Base-by-base conservation (phyloP, 1,139 yeast genomes). In the Trichomonascaceae sp. region DNA sequence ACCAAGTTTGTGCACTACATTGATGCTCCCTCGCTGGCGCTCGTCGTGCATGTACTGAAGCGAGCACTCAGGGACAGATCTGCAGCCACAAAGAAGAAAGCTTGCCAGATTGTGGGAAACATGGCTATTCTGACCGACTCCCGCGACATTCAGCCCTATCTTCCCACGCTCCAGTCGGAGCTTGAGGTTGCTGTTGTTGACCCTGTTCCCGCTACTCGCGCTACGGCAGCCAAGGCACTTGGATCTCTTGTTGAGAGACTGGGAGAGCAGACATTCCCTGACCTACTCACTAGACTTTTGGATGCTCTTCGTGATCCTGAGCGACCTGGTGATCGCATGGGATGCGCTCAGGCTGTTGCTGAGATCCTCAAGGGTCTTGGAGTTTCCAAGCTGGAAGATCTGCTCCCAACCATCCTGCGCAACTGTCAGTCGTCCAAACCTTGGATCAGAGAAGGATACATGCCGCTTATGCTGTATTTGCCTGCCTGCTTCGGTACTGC, bases 31-130 rank as follows among this genome's bases (percentile, higher is more conserved):
- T 87, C 97, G 1, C 67, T 92, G 51, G 98, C 99, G 1, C 68
- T 92, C 48, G 84, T 89, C 37, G 82, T 87, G 43, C 96, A 87
- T 52, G 96, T 92, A 34, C 76, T 89, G 35, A 92, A 84, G 53
- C 74, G 98, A 57, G 99, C 97, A 61, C 76, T 92, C 81, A 75
- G 72, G 39, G 97, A 87, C 45, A 68, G 98, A 49, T 79, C 94
- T 17, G 97, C 98, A 0, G 69, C 76, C 28, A 82, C 92, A 3
- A 89, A 89, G 64, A 76, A 82, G 56, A 85, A 84, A 57, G 93
- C 98, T 0, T 85, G 97, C 57, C 96, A 89, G 59, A 89, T 92
- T 64, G 96, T 92, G 27, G 98, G 98, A 44, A 89, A 89, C 52
- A 87, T 92, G 97, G 85, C 98, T 2, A 84, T 89, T 56, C 67